phyloP scores from a whole-genome alignment of 2,329 filamentous ascomycete species.

The Pestalotiopsis sp. region DNA sequence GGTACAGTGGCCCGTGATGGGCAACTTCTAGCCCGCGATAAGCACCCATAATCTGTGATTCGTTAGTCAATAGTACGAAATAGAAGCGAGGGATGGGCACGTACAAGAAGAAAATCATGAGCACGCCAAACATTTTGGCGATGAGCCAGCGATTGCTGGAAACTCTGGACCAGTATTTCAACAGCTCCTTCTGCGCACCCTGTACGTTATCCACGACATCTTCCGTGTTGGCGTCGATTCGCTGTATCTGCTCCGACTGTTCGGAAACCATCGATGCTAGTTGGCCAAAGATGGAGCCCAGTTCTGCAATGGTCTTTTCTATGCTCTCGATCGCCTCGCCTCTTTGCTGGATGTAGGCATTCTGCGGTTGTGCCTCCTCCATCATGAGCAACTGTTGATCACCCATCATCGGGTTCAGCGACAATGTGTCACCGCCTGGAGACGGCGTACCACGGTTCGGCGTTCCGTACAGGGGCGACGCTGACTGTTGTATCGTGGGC shows the following conservation, averaged over 20 bases:
- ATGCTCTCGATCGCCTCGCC: constrained; percentile 97
- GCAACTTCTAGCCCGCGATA: constrained; percentile 52
- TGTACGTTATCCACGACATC: constrained; percentile 99
- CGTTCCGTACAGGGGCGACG: constrained; percentile 85
- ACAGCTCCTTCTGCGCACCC: constrained; percentile 88
- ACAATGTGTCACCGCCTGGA: constrained; percentile 75
- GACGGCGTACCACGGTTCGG: constrained; percentile 69
- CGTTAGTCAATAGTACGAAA: constrained; percentile 12
- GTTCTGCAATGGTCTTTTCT: constrained; percentile 89
- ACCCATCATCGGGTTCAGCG: constrained; percentile 74
- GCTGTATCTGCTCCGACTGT: constrained; percentile 92
- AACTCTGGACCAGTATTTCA: constrained; percentile 96
- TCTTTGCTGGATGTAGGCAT: constrained; percentile 89
- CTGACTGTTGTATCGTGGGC: constrained; percentile 69
- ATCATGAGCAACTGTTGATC: constrained; percentile 90
- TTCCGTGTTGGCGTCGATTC: constrained; percentile 96
- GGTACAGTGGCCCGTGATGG: constrained; percentile 18
- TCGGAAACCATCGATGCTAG: constrained; percentile 96
- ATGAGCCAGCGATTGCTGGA: constrained; percentile 95
- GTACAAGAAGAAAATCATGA: constrained; percentile 90
- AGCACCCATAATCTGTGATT: constrained; percentile 65
- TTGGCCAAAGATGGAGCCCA: constrained; percentile 92
- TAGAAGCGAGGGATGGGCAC: constrained; percentile 25
- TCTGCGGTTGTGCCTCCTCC: constrained; percentile 86
- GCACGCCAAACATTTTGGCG: constrained; percentile 80